phyloP scores from a whole-genome alignment of 2,329 filamentous ascomycete genomes.

The Ophiocordyceps polyrhachis-furcata region DNA sequence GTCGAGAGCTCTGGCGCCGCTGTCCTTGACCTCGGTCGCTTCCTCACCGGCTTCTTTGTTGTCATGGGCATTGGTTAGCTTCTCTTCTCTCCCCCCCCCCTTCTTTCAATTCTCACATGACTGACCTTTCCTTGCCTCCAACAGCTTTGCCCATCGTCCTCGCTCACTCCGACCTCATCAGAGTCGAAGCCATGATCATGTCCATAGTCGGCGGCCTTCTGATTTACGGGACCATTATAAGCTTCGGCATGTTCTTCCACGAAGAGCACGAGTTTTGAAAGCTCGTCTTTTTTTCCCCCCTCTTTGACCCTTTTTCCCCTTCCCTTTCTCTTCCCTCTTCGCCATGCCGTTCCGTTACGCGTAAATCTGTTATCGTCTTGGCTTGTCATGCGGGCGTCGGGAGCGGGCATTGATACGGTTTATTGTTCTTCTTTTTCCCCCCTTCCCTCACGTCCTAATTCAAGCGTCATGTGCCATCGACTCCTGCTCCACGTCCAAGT shows the following conservation, averaged over 20 bases:
- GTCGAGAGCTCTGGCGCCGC: constrained; percentile 69
- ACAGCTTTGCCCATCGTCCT: constrained; percentile 73
- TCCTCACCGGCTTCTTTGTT: constrained; percentile 87
- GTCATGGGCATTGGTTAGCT: constrained; percentile 89
- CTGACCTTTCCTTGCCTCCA: not conserved
- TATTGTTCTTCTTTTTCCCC: not conserved
- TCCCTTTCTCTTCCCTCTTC: too few species aligned
- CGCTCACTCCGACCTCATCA: constrained; percentile 71
- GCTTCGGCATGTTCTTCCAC: constrained; percentile 95
- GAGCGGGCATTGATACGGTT: not conserved
- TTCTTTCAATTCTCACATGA: not conserved
- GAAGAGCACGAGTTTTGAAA: constrained; percentile 85
- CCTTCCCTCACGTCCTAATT: not conserved
- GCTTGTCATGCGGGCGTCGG: not conserved
- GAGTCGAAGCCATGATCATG: constrained; percentile 80
- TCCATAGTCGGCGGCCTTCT: constrained; percentile 78
- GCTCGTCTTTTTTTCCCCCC: too few species aligned
- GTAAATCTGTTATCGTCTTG: not conserved
- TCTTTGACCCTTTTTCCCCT: not conserved
- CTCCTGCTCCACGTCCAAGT: not conserved
- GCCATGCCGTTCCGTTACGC: too few species aligned
- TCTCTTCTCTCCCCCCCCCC: not conserved
- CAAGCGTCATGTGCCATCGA: not conserved
- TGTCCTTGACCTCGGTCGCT: constrained; percentile 81
- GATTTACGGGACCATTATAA: constrained; percentile 97